A percentile compares a stretch with the other conserved stretches of the same genome.
phyloP scores from a whole-genome alignment of 2,329 filamentous ascomycete genomes.

The Epichloe sibirici region DNA sequence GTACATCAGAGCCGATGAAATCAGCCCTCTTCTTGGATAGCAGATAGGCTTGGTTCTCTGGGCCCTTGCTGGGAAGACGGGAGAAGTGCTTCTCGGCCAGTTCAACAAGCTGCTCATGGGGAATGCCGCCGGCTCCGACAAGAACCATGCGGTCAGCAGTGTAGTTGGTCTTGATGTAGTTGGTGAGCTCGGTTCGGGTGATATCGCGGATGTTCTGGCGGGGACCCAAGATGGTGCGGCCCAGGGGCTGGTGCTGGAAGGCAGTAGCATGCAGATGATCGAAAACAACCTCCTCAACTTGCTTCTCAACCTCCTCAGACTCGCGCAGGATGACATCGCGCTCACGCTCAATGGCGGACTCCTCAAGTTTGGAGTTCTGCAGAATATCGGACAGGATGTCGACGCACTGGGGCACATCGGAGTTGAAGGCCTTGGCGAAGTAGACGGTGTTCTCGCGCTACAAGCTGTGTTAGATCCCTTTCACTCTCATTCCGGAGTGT shows the following conservation, averaged over 20 bases:
- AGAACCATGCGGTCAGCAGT: slow-evolving; percentile 99
- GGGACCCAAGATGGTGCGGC: slow-evolving; percentile 93
- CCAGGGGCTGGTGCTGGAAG: slow-evolving; percentile 90
- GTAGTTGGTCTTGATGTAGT: slow-evolving; percentile 99
- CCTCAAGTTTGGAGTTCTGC: slow-evolving; percentile 97
- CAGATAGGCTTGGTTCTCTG: slow-evolving; percentile 61
- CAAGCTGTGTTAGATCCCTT: slow-evolving; percentile 16
- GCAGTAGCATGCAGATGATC: slow-evolving; percentile 98
- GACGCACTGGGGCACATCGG: slow-evolving; percentile 89
- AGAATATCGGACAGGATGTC: slow-evolving; percentile 99
- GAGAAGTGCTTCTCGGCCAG: slow-evolving; percentile 95
- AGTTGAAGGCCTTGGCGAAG: slow-evolving; percentile 98
- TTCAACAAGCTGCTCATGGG: slow-evolving; percentile 86
- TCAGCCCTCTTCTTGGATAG: slow-evolving; percentile 80
- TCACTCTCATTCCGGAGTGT: slow-evolving; percentile 6
- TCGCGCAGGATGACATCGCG: slow-evolving; percentile 97
- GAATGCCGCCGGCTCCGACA: slow-evolving; percentile 85
- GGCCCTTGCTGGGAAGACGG: slow-evolving; percentile 60
- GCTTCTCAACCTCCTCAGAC: slow-evolving; percentile 99
- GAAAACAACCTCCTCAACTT: slow-evolving; percentile 98
- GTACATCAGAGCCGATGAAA: slow-evolving; percentile 92
- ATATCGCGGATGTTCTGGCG: slow-evolving; percentile 98
- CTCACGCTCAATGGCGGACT: slow-evolving; percentile 86
- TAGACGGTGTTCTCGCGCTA: slow-evolving; percentile 99
- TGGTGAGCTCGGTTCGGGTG: slow-evolving; percentile 74